Conservation (phyloP, 2,329 filamentous ascomycete genomes). For the Pseudonectria buxi region DNA sequence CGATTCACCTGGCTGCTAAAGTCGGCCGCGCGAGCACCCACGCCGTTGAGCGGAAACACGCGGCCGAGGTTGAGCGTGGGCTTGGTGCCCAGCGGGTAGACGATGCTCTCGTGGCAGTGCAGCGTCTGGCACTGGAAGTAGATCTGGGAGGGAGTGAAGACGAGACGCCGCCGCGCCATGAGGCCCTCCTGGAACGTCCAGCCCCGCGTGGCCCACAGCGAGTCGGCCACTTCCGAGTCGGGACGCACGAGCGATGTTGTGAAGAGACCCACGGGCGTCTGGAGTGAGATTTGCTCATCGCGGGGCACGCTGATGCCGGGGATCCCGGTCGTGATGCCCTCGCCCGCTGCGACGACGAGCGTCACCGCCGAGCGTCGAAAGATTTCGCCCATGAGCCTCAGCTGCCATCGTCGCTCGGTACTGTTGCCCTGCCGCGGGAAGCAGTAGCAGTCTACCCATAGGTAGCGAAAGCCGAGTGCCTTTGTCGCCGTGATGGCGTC, state of each 20-base stretch:
- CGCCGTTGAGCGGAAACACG: conserved; percentile 23
- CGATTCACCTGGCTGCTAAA: conserved; percentile 24
- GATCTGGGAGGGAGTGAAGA: conserved; percentile 31
- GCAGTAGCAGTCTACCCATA: conserved; percentile 34
- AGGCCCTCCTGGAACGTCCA: conserved; percentile 33
- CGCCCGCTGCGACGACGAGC: conserved; percentile 29
- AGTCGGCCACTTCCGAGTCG: conserved; percentile 28
- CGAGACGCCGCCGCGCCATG: conserved; percentile 28
- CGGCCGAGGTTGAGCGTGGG: conserved; percentile 26
- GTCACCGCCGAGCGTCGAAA: conserved; percentile 28
- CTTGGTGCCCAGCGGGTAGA: conserved; percentile 25
- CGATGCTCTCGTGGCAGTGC: conserved; percentile 32
- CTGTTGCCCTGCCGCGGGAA: conserved; percentile 23
- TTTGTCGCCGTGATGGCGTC: conserved; percentile 28
- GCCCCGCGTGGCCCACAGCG: conserved; percentile 28
- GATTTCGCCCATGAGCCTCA: conserved; percentile 28
- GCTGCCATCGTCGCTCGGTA: conserved; percentile 21
- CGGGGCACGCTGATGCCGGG: conserved; percentile 28
- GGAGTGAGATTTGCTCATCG: conserved; percentile 29
- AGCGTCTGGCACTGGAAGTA: conserved; percentile 33
- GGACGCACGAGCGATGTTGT: conserved; percentile 30
- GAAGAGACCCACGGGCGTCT: conserved; percentile 26
- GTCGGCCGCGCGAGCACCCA: conserved; percentile 16
- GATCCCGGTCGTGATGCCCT: conserved; percentile 25
- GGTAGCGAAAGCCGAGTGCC: conserved; percentile 28